Percentiles rank a stretch among this genome's conserved stretches.
Conservation (phyloP, 202 grass and related monocot species). For the Sporobolus alterniflorus region DNA sequence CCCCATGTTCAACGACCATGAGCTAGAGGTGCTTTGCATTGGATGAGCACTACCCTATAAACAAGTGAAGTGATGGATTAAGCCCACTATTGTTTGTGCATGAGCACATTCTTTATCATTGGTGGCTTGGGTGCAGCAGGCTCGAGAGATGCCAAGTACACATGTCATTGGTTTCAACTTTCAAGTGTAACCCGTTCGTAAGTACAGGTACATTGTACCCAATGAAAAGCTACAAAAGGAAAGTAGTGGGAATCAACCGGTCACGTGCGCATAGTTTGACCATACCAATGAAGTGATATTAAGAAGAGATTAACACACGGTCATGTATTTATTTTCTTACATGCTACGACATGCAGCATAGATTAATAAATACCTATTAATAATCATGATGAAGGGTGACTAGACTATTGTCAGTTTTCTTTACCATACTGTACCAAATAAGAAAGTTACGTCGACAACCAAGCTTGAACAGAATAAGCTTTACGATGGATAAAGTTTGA, state of each 20-base stretch:
- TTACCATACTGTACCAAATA: too few relatives aligned
- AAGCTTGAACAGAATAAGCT: background rate
- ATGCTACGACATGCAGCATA: too few relatives aligned
- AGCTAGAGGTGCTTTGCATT: background rate
- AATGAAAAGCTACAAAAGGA: slow-evolving; percentile 27
- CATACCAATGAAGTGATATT: slow-evolving; percentile 2
- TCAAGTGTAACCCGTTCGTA: slow-evolving; percentile 7
- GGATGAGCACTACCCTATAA: background rate
- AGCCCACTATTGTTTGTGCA: slow-evolving; percentile 17
- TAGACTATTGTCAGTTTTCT: too few relatives aligned
- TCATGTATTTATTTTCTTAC: background rate
- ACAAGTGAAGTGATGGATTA: slow-evolving; percentile 3
- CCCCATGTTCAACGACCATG: slow-evolving; percentile 15
- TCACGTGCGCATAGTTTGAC: slow-evolving; percentile 45
- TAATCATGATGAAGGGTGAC: too few relatives aligned
- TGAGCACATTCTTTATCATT: slow-evolving; percentile 8
- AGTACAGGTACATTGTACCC: slow-evolving; percentile 31
- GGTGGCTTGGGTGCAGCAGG: slow-evolving; percentile 13
- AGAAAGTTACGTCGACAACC: background rate
- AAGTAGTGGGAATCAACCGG: slow-evolving; percentile 37
- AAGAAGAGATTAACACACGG: slow-evolving; percentile 16
- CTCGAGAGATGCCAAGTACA: slow-evolving; percentile 27
- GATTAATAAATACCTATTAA: too few relatives aligned
- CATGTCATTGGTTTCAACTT: slow-evolving; percentile 42
- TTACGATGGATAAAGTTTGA: background rate